Conservation (phyloP, 345 rosid species). For the Turritis glabra region DNA sequence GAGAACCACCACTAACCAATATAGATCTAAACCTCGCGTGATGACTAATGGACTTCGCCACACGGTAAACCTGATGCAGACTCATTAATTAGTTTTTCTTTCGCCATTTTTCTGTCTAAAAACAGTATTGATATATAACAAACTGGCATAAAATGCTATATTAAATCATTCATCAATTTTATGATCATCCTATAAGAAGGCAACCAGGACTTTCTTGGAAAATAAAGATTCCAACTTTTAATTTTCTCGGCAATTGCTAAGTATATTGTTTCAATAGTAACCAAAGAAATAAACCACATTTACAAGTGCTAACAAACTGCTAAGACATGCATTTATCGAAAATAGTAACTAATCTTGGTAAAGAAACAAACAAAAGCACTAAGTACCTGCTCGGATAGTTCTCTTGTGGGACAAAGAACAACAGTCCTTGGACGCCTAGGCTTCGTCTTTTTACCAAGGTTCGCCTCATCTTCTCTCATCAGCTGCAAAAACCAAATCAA, state of each 20-base stretch:
- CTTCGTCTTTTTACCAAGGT: slow-evolving; percentile 64
- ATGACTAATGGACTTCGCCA: slow-evolving; percentile 88
- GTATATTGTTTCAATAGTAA: background rate
- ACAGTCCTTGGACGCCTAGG: slow-evolving; percentile 92
- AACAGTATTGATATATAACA: background rate
- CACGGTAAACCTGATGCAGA: slow-evolving; percentile 72
- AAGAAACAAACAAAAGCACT: background rate
- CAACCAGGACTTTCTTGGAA: background rate
- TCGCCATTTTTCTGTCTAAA: background rate
- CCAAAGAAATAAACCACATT: background rate
- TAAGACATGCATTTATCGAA: background rate
- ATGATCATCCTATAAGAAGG: background rate
- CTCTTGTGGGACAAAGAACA: slow-evolving; percentile 92
- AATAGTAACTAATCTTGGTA: background rate
- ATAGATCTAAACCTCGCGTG: slow-evolving; percentile 87
- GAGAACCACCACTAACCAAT: slow-evolving; percentile 92
- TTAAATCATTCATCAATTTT: background rate
- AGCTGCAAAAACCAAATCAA: slow-evolving; percentile 49
- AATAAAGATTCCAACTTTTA: background rate
- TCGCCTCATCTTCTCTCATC: slow-evolving; percentile 80
- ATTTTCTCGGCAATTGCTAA: background rate
- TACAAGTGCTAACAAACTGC: background rate
- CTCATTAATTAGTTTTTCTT: background rate
- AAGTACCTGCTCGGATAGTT: slow-evolving; percentile 85
- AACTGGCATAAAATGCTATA: background rate